Conservation (phyloP, 2,329 filamentous ascomycete species). For the Venturiaceae sp. region DNA sequence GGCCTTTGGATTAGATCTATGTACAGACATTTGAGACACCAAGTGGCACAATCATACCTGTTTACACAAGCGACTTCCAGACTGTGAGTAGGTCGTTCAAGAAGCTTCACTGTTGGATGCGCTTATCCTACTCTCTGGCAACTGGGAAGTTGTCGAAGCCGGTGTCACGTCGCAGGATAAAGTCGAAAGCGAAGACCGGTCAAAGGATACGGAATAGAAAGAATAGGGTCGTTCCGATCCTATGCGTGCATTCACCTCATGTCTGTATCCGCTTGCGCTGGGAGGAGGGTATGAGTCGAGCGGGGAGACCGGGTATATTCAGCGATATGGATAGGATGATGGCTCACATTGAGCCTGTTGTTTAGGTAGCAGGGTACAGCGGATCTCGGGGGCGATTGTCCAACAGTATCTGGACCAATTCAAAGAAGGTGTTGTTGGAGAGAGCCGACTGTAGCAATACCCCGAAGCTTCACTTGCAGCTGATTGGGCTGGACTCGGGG, state of each 20-base stretch:
- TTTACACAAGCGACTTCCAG: not conserved
- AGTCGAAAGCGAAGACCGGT: not conserved
- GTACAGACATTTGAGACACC: not conserved
- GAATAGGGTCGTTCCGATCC: not conserved
- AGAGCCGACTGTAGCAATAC: not conserved
- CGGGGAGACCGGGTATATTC: not conserved
- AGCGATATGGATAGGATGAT: not conserved
- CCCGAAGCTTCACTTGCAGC: not conserved
- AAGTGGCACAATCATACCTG: not conserved
- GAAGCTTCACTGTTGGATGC: not conserved
- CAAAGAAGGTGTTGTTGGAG: not conserved
- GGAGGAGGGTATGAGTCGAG: not conserved
- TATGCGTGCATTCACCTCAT: not conserved
- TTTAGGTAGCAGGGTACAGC: not conserved
- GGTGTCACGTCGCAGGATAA: not conserved
- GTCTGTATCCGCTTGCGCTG: not conserved
- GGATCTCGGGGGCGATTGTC: not conserved
- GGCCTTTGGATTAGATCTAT: not conserved
- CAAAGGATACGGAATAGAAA: not conserved
- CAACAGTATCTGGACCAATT: not conserved
- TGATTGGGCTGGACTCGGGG: not conserved
- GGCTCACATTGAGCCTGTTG: not conserved
- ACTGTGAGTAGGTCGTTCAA: no score
- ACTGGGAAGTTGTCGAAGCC: not conserved
- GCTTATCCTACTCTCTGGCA: not conserved